These are phyloP conservation scores for Tricharina praecox DNA, from an alignment of 495 filamentous ascomycete genomes.

Conservation along the genomic window DNA sequence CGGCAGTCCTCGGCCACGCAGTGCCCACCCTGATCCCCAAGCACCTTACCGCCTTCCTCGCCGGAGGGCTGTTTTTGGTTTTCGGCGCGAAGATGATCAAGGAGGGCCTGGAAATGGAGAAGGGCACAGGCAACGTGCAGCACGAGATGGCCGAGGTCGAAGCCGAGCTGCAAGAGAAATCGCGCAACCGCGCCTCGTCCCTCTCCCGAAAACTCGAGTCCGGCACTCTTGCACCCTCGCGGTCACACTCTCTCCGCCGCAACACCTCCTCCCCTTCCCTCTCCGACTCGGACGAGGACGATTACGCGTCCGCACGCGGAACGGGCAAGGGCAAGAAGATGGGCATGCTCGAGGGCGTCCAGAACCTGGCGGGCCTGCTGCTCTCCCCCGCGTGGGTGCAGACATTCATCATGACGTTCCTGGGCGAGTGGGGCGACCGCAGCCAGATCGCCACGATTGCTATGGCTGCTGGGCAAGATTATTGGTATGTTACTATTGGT, in stretches of 20 bases:
- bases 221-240: constrained; percentile 37
- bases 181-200: constrained; percentile 39
- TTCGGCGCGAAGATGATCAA: constrained; percentile 75
- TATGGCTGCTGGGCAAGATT: constrained; percentile 96
- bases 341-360: constrained; percentile 40
- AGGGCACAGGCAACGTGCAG: constrained; percentile 49
- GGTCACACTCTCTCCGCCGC: constrained; percentile 18
- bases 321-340: constrained; percentile 26
- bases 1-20: constrained; percentile 83
- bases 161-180: constrained; percentile 86
- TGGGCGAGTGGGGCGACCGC: constrained; percentile 95
- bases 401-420: constrained; percentile 96
- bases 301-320: constrained; percentile 18
- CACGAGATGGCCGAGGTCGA: constrained; percentile 98
- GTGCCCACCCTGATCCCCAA: constrained; percentile 85
- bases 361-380: constrained; percentile 73
- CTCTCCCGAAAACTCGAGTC: constrained; percentile 36
- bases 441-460: constrained; percentile 97
- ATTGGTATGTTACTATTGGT: constrained; percentile 95
- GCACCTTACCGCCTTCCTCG: constrained; percentile 68
- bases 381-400: constrained; percentile 96
- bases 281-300: constrained; percentile 24
- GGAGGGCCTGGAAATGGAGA: constrained; percentile 81
- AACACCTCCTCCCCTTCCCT: constrained; percentile 25
- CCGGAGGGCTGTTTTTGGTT: constrained; percentile 67